These are phyloP conservation scores for Coemansia javaensis DNA, from an alignment of 192 early-diverging fungal species.

Conservation along the genomic window DNA sequence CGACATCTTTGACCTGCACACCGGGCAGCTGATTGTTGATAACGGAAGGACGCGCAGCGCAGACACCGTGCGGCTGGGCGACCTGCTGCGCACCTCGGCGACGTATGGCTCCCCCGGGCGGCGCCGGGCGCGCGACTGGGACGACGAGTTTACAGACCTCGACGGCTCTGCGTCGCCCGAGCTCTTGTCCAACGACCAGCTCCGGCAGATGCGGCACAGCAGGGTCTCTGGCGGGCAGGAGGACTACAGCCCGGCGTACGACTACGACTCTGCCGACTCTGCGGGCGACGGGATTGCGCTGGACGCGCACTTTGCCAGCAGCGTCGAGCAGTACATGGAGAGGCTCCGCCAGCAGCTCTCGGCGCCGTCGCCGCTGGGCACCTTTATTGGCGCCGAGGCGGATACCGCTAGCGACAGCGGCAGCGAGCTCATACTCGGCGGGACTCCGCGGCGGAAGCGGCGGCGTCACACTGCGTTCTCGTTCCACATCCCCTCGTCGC, in stretches of 20 bases:
- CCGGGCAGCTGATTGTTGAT: constrained; percentile 29
- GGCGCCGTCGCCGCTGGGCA: background rate
- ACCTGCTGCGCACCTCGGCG: constrained; percentile 17
- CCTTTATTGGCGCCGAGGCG: background rate
- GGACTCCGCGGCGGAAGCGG: background rate
- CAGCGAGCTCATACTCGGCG: background rate
- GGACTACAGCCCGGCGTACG: constrained; percentile 2
- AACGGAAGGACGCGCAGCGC: constrained; percentile 37
- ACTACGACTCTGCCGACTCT: constrained; percentile 35
- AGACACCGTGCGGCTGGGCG: constrained; percentile 20
- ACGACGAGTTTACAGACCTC: background rate
- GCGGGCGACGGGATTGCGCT: constrained; percentile 15
- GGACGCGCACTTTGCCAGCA: constrained; percentile 32
- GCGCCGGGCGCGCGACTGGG: no score
- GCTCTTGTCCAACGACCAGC: constrained; percentile 1
- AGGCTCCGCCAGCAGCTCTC: constrained; percentile 33
- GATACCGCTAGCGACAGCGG: background rate
- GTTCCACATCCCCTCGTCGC: constrained; percentile 22
- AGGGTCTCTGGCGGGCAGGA: background rate
- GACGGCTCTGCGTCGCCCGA: constrained; percentile 11
- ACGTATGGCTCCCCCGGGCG: background rate
- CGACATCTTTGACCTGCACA: constrained; percentile 36
- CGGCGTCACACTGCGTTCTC: background rate
- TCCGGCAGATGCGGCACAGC: background rate
- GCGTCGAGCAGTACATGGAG: constrained; percentile 40